Evolutionary conservation across 169 alveolate genomes (phyloP).

Genomic region (Plasmodium billcollinsi): DNA sequence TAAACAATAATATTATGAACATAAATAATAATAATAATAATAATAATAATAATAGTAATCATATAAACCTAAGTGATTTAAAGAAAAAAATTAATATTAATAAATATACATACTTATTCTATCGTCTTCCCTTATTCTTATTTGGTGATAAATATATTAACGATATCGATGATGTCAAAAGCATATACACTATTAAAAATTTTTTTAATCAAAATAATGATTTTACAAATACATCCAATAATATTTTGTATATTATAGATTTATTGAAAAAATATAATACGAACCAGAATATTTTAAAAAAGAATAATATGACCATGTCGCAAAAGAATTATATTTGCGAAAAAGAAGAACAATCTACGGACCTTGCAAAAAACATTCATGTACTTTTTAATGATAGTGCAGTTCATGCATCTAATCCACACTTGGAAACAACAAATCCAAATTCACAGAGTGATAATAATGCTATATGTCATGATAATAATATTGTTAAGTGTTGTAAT

Average conservation of each 20-base stretch:
- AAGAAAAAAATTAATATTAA: slow-evolving; percentile 44
- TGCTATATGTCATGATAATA: no score
- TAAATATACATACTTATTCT: slow-evolving; percentile 39
- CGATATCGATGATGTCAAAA: slow-evolving; percentile 27
- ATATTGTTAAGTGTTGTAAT: no score
- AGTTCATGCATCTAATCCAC: no score
- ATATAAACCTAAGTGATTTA: slow-evolving; percentile 7
- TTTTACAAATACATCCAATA: slow-evolving; percentile 7
- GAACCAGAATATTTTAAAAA: slow-evolving; percentile 14
- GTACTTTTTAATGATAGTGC: background rate
- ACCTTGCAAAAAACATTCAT: background rate
- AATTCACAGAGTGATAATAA: background rate
- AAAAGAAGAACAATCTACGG: background rate
- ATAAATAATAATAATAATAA: slow-evolving; percentile 7
- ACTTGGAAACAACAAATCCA: background rate
- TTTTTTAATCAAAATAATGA: slow-evolving; percentile 11
- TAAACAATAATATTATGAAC: background rate
- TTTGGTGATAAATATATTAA: slow-evolving; percentile 38
- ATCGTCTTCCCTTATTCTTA: slow-evolving; percentile 34
- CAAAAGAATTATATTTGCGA: background rate
- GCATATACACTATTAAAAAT: slow-evolving; percentile 9
- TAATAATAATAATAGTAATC: slow-evolving; percentile 11
- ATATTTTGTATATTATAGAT: slow-evolving; percentile 23
- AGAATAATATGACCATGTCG: background rate
- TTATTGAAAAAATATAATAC: slow-evolving; percentile 16